A percentile compares a stretch with the other conserved stretches of the same genome.
Evolutionary conservation across 1,284 basidiomycete species (phyloP).

Genomic region (Sanghuangporus baumii): DNA sequence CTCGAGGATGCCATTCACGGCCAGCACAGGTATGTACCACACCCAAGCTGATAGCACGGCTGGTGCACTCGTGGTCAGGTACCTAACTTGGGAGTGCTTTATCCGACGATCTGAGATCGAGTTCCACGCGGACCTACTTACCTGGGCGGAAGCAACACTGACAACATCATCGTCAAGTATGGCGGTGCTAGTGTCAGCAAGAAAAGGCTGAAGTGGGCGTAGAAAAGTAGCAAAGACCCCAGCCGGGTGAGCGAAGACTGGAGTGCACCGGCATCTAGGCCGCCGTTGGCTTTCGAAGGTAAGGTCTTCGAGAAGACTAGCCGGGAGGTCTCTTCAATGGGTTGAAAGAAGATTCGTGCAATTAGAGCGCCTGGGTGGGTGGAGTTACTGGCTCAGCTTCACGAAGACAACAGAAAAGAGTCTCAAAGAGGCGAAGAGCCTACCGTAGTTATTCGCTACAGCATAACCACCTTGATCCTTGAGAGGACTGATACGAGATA

Average conservation of each 20-base stretch:
- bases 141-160: conserved; percentile 62
- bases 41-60: conserved; percentile 71
- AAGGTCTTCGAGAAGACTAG: conserved; percentile 80
- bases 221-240: conserved; percentile 58
- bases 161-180: conserved; percentile 65
- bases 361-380: conserved; percentile 81
- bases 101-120: background rate
- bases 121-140: conserved; percentile 1
- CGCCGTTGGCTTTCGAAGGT: conserved; percentile 20
- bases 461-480: conserved; percentile 92
- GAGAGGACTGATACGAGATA: conserved; percentile 77
- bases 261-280: conserved; percentile 14
- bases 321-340: conserved; percentile 85
- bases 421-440: conserved; percentile 22
- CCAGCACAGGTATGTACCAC: conserved; percentile 83
- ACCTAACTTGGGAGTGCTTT: conserved; percentile 29
- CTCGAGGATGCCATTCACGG: conserved; percentile 85
- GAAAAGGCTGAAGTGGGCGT: conserved; percentile 65
- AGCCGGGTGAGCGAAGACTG: conserved; percentile 25
- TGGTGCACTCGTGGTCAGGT: conserved; percentile 69
- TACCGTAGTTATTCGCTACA: conserved; percentile 91
- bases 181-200: conserved; percentile 69
- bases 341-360: conserved; percentile 88
- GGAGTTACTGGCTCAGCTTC: background rate
- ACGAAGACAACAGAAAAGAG: background rate